Evolutionary conservation across 768 basidiomycete species (phyloP).

Genomic region (Suillus decipiens): DNA sequence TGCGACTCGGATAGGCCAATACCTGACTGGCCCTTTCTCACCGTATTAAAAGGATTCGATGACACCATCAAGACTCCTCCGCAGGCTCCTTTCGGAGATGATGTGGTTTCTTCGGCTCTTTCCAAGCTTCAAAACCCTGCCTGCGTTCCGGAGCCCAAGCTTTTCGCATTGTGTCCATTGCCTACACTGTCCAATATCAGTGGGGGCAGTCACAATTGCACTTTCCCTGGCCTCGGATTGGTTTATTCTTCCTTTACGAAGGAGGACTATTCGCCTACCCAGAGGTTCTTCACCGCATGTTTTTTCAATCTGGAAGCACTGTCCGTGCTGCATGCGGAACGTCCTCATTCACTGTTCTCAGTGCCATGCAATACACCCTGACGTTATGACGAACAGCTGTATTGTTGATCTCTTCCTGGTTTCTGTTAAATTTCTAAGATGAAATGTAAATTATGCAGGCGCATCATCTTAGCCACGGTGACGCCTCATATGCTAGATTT

Average conservation of each 20-base stretch:
- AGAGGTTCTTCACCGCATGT: too few relatives aligned
- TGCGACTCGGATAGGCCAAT: background rate
- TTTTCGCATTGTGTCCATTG: background rate
- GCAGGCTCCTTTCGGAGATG: background rate
- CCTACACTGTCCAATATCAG: background rate
- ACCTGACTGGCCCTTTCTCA: background rate
- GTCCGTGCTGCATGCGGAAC: background rate
- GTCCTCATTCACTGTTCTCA: background rate
- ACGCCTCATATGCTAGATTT: background rate
- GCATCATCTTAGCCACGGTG: background rate
- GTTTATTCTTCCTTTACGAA: background rate
- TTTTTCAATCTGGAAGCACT: background rate
- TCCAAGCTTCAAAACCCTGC: background rate
- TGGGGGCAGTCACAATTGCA: background rate
- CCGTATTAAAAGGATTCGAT: background rate
- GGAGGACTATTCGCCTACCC: background rate
- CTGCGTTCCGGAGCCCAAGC: background rate
- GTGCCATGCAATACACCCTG: background rate
- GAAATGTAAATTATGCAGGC: background rate
- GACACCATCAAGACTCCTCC: conserved; percentile 6
- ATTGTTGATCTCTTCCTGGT: background rate
- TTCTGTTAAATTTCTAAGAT: background rate
- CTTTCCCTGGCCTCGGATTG: background rate
- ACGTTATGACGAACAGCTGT: background rate
- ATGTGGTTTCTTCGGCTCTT: background rate